Conservation (phyloP, 1,284 basidiomycete genomes). For the Boletus sp. region DNA sequence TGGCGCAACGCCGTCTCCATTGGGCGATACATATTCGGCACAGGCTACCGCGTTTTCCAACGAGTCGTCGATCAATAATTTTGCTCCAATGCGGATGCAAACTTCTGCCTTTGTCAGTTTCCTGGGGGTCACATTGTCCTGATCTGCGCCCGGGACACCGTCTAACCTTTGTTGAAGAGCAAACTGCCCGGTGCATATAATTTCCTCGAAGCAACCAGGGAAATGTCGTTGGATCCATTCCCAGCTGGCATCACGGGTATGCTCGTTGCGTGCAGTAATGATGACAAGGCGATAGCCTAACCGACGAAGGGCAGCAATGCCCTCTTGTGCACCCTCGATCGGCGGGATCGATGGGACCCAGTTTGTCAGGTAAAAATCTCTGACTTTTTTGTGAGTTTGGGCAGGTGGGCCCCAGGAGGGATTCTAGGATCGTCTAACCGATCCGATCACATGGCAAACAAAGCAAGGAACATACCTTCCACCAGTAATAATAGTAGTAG, state of each 20-base stretch:
- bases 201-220: conserved; percentile 63
- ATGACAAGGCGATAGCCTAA: conserved; percentile 70
- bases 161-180: conserved; percentile 31
- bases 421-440: conserved; percentile 42
- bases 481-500: conserved; percentile 52
- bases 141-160: conserved; percentile 37
- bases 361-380: conserved; percentile 56
- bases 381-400: conserved; percentile 60
- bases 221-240: conserved; percentile 67
- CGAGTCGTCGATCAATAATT: conserved; percentile 76
- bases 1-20: conserved; percentile 29
- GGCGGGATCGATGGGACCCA: conserved; percentile 53
- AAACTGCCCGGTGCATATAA: conserved; percentile 79
- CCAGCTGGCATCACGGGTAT: conserved; percentile 60
- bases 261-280: conserved; percentile 68
- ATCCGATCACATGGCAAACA: conserved; percentile 57
- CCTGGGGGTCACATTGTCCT: conserved; percentile 46
- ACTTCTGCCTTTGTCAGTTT: conserved; percentile 72
- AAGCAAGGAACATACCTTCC: conserved; percentile 32
- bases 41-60: conserved; percentile 72
- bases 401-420: conserved; percentile 68
- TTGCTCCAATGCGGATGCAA: conserved; percentile 60
- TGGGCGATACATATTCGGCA: conserved; percentile 32
- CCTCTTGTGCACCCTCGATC: conserved; percentile 66
- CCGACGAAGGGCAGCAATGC: conserved; percentile 51